Percentiles rank a stretch among this genome's conserved stretches.
Evolutionary conservation across 1,284 basidiomycete species (phyloP).

Genomic region (Trichosporon sp.): DNA sequence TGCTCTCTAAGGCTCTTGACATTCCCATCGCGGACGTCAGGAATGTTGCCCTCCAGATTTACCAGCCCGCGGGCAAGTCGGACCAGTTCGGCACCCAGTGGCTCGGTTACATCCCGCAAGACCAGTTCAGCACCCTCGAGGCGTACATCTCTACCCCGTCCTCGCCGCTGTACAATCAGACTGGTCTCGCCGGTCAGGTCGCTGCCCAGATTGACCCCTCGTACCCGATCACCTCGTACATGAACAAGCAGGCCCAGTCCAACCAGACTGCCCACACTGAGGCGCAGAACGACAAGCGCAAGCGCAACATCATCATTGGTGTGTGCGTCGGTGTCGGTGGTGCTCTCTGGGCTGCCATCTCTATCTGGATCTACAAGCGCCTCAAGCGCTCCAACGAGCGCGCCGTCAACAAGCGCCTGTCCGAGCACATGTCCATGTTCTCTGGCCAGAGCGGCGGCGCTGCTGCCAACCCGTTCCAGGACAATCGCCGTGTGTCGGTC

Average conservation of each 20-base stretch:
- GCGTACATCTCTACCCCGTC: conserved; percentile 37
- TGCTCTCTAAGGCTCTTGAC: conserved; percentile 49
- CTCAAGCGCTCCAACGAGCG: conserved; percentile 55
- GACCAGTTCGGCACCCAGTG: conserved; percentile 54
- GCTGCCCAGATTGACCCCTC: conserved; percentile 55
- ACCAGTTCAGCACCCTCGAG: conserved; percentile 52
- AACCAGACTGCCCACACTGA: conserved; percentile 17
- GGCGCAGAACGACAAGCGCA: conserved; percentile 34
- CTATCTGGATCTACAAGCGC: conserved; percentile 56
- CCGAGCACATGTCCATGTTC: conserved; percentile 57
- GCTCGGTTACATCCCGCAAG: conserved; percentile 55
- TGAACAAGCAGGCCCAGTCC: conserved; percentile 17
- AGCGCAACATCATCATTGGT: conserved; percentile 56
- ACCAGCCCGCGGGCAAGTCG: conserved; percentile 53
- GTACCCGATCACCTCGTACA: conserved; percentile 39
- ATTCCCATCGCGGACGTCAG: conserved; percentile 43
- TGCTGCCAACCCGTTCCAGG: conserved; percentile 32
- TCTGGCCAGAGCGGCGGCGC: conserved; percentile 33
- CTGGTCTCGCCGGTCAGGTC: conserved; percentile 53
- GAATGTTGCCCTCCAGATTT: conserved; percentile 56
- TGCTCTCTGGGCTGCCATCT: conserved; percentile 52
- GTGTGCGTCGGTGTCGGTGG: conserved; percentile 56
- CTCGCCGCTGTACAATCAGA: conserved; percentile 55
- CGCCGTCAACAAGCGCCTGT: conserved; percentile 54
- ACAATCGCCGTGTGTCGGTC: conserved; percentile 41